Conservation (phyloP, 805 yeast species). For the Wickerhamomyces hampshirensis region DNA sequence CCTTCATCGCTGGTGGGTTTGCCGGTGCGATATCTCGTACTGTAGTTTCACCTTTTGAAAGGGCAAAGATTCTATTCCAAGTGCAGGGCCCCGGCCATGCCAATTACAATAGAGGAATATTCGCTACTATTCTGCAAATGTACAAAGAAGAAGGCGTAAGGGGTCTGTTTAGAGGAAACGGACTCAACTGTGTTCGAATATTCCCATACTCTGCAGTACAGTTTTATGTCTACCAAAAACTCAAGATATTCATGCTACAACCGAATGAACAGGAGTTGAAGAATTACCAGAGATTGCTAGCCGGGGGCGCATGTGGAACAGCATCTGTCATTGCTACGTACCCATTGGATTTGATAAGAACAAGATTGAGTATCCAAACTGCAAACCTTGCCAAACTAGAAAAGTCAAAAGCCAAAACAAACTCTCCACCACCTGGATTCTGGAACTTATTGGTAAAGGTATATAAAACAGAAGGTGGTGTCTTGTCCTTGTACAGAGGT, state of each 20-base stretch:
- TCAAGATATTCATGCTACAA: constrained; percentile 38
- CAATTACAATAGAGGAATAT: constrained; percentile 56
- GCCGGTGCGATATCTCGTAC: constrained; percentile 86
- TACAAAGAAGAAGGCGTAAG: constrained; percentile 88
- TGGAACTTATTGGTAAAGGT: constrained; percentile 50
- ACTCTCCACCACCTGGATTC: constrained; percentile 65
- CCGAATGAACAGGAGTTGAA: constrained; percentile 34
- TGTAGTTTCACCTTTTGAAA: constrained; percentile 89
- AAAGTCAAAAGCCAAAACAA: constrained; percentile 34
- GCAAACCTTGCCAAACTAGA: constrained; percentile 50
- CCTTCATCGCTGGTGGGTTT: constrained; percentile 68
- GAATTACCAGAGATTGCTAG: constrained; percentile 56
- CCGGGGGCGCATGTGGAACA: constrained; percentile 82
- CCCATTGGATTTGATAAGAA: constrained; percentile 88
- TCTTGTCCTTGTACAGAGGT: constrained; percentile 76
- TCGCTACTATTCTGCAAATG: constrained; percentile 69
- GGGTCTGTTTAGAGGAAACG: constrained; percentile 89
- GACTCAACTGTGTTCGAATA: constrained; percentile 82
- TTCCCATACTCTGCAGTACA: constrained; percentile 95
- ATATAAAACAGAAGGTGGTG: constrained; percentile 76
- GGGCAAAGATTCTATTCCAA: constrained; percentile 89
- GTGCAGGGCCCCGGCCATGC: constrained; percentile 59
- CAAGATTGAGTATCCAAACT: constrained; percentile 85
- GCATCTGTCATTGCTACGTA: constrained; percentile 79
- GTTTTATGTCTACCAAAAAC: constrained; percentile 73